Conservation (phyloP, 352 stramenopile genomes). For the Phytophthora nicotianae region DNA sequence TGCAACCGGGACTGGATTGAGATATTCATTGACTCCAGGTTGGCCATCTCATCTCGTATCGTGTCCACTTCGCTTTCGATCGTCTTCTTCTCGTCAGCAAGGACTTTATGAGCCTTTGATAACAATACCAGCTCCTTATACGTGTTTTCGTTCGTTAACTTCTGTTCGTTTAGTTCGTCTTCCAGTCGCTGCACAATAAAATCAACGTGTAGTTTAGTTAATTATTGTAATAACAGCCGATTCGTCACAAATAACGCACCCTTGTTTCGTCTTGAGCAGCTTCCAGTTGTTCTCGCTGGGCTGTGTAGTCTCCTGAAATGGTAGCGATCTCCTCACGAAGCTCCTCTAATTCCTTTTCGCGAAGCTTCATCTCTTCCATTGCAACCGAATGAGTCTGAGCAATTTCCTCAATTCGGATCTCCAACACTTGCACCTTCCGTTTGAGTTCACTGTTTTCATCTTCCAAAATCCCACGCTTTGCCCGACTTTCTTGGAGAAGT, state of each 20-base stretch:
- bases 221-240: background rate
- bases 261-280: constrained; percentile 54
- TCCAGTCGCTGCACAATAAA: constrained; percentile 50
- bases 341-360: constrained; percentile 58
- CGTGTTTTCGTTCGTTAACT: constrained; percentile 60
- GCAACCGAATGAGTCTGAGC: constrained; percentile 63
- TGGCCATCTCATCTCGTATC: constrained; percentile 54
- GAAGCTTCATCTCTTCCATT: constrained; percentile 64
- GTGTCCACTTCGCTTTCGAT: constrained; percentile 52
- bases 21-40: constrained; percentile 62
- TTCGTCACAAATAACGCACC: constrained; percentile 27
- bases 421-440: constrained; percentile 77
- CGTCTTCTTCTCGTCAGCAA: constrained; percentile 65
- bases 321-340: constrained; percentile 69
- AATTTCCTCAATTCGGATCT: constrained; percentile 79
- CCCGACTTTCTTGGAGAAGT: constrained; percentile 66
- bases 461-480: constrained; percentile 59
- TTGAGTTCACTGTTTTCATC: constrained; percentile 82
- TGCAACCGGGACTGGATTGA: constrained; percentile 61
- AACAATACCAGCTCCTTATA: constrained; percentile 85
- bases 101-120: constrained; percentile 77
- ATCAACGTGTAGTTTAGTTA: background rate
- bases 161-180: constrained; percentile 63
- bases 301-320: constrained; percentile 72
- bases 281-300: constrained; percentile 64